Percentiles rank a stretch among this genome's conserved stretches.
phyloP scores from a whole-genome alignment of 495 filamentous ascomycete species.

The Hyphodiscus hymeniophilus region DNA sequence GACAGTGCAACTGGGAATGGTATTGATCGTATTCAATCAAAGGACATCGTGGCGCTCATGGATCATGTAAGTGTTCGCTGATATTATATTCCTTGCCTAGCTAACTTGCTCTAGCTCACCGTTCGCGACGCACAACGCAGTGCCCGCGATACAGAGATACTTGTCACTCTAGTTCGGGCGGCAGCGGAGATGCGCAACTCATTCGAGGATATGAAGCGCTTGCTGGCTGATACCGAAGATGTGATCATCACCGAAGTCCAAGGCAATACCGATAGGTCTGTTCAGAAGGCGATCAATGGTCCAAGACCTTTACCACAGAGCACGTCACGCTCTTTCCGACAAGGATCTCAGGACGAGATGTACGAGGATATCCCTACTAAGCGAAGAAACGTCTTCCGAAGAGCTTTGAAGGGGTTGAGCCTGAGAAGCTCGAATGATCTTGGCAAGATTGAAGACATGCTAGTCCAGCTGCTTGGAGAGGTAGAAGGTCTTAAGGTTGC shows the following conservation, averaged over 20 bases:
- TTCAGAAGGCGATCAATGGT: conserved; percentile 73
- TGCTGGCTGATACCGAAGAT: conserved; percentile 79
- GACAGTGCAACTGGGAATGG: conserved; percentile 84
- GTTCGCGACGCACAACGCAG: conserved; percentile 96
- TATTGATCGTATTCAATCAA: conserved; percentile 88
- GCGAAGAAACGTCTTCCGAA: conserved; percentile 81
- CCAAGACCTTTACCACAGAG: conserved; percentile 76
- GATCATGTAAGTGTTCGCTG: conserved; percentile 63
- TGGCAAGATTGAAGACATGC: conserved; percentile 88
- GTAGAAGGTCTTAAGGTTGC: conserved; percentile 79
- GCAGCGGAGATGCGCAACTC: conserved; percentile 96
- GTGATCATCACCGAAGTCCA: conserved; percentile 75
- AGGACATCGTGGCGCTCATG: conserved; percentile 97
- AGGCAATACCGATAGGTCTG: conserved; percentile 74
- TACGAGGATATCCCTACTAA: conserved; percentile 68
- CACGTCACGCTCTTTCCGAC: conserved; percentile 45
- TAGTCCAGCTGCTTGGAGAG: conserved; percentile 82
- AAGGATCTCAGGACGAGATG: conserved; percentile 49
- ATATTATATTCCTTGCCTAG: not conserved
- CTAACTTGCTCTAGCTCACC: conserved; percentile 61
- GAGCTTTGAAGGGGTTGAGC: conserved; percentile 82
- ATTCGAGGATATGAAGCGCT: conserved; percentile 92
- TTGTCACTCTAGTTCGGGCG: conserved; percentile 87
- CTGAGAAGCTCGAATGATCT: conserved; percentile 83
- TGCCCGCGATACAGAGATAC: conserved; percentile 91